Evolutionary conservation across 2,329 filamentous ascomycete genomes (phyloP), one percentile per base, ranked within the genome.

Genomic region (Fusarium cicatricum): DNA sequence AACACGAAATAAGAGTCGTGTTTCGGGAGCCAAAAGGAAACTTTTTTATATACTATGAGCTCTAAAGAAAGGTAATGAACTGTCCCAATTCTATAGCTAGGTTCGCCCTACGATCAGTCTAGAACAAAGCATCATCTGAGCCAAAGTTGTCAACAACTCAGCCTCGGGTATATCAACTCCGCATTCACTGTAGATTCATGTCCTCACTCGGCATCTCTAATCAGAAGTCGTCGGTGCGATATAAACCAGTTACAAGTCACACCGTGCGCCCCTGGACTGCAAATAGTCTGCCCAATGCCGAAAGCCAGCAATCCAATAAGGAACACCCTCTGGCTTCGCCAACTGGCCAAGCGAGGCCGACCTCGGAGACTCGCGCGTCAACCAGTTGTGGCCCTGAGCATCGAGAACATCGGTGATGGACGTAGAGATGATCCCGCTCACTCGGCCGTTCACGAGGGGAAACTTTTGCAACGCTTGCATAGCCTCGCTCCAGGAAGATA

Each of bases 381-480:
- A 23, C 60, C 60, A 63, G 12, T 61, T 61, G 41, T 63, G 60
- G 15, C 60, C 60, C 41, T 64, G 60, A 14, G 60, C 60, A 33
- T 64, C 60, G 21, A 63, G 45, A 16, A 61, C 60, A 21, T 63
- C 60, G 31, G 60, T 41, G 31, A 63, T 64, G 6, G 60, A 63
- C 5, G 55, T 62, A 12, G 60, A 61, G 36, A 63, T 61, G 5
- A 63, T 58, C 15, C 48, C 52, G 7, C 60, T 58, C 12, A 64
- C 60, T 28, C 60, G 57, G 17, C 60, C 60, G 26, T 63, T 58
- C 5, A 64, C 48, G 6, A 63, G 38, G 11, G 52, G 52, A 44
- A 64, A 63, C 15, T 58, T 62, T n/a, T 64, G 60, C 19, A 63
- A 34, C 31, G 60, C 56, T 15, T 64, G 55, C 60, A 63, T 61